Evolutionary conservation across 768 basidiomycete genomes (phyloP).

Genomic region (Dentipellis fragilis): DNA sequence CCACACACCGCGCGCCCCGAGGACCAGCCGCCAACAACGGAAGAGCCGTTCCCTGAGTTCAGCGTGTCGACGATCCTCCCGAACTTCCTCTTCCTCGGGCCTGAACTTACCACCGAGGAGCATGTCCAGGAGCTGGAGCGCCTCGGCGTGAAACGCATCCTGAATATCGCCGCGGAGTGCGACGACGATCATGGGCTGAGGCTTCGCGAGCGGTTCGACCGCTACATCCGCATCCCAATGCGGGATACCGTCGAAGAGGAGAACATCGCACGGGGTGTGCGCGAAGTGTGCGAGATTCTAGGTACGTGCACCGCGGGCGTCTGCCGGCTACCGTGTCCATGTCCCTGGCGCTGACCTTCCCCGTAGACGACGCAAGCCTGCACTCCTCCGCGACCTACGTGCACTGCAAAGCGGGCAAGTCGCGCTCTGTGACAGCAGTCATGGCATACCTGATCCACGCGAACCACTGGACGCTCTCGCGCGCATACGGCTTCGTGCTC

Average conservation of each 20-base stretch:
- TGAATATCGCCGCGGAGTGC: slow-evolving; percentile 90
- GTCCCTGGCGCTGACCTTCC: neutral
- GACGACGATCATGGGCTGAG: slow-evolving; percentile 71
- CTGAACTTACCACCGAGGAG: slow-evolving; percentile 65
- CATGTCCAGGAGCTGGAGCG: slow-evolving; percentile 68
- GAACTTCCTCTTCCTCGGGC: slow-evolving; percentile 83
- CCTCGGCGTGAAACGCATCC: slow-evolving; percentile 75
- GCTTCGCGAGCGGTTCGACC: slow-evolving; percentile 64
- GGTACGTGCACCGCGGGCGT: slow-evolving; percentile 40
- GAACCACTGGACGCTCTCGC: slow-evolving; percentile 91
- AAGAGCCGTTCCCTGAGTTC: slow-evolving; percentile 58
- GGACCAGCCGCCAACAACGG: slow-evolving; percentile 48
- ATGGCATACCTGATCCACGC: slow-evolving; percentile 97
- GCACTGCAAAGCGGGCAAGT: slow-evolving; percentile 94
- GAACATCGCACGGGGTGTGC: slow-evolving; percentile 69
- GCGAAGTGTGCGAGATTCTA: slow-evolving; percentile 77
- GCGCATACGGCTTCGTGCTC: slow-evolving; percentile 85
- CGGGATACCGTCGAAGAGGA: slow-evolving; percentile 94
- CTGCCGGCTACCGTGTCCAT: neutral
- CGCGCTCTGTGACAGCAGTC: slow-evolving; percentile 90
- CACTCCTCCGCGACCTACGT: slow-evolving; percentile 88
- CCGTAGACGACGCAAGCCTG: slow-evolving; percentile 78
- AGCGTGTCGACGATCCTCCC: slow-evolving; percentile 87
- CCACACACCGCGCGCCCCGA: slow-evolving; percentile 60
- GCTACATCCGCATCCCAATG: slow-evolving; percentile 85